phyloP scores from a whole-genome alignment of 345 rosid genomes.

The Euphorbia lathyris region DNA sequence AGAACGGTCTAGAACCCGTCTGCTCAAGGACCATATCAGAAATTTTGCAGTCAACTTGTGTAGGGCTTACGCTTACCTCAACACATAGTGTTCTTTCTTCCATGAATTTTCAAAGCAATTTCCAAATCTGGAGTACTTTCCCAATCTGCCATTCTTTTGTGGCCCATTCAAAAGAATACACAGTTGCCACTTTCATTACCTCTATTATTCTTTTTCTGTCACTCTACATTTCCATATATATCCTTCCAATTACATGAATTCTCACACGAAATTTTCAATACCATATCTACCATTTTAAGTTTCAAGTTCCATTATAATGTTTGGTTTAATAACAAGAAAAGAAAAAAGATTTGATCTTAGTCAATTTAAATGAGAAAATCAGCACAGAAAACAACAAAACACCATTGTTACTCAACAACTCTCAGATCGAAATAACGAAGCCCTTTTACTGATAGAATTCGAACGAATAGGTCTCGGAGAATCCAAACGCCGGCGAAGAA shows the following conservation, averaged over 20 bases:
- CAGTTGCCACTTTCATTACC: background rate
- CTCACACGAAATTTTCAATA: background rate
- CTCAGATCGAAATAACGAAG: conserved; percentile 47
- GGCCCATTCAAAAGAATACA: background rate
- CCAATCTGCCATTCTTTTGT: background rate
- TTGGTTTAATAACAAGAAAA: background rate
- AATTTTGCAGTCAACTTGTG: too few relatives aligned
- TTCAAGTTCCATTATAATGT: background rate
- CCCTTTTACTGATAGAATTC: conserved; percentile 33
- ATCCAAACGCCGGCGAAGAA: conserved; percentile 60
- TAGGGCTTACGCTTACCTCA: too few relatives aligned
- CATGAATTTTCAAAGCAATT: too few relatives aligned
- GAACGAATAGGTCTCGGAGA: conserved; percentile 40
- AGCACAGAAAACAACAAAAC: background rate
- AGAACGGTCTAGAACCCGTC: too few relatives aligned
- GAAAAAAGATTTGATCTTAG: background rate
- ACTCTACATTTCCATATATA: conserved; percentile 1
- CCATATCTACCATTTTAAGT: background rate
- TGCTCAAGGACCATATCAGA: too few relatives aligned
- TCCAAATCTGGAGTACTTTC: background rate
- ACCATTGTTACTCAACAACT: too few relatives aligned
- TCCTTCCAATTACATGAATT: background rate
- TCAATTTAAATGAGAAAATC: background rate
- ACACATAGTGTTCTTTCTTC: too few relatives aligned
- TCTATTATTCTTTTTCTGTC: background rate